Conservation (phyloP, 495 filamentous ascomycete species). For the Cenococcum geophilum region DNA sequence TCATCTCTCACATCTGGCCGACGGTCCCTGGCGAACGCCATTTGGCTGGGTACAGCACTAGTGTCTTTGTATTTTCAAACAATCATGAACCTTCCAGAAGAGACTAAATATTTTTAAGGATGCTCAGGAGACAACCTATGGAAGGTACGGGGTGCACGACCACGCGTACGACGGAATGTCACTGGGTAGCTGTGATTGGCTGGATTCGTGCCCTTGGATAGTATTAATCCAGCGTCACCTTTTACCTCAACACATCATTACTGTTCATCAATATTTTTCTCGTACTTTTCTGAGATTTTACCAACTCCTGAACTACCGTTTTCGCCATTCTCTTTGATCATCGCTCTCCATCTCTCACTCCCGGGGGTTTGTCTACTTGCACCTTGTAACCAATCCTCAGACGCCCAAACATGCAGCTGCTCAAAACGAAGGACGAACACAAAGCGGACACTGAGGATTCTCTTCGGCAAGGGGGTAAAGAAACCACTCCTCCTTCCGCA, state of each 20-base stretch:
- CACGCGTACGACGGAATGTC: background rate
- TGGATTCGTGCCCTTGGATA: background rate
- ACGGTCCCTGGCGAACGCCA: too few species aligned
- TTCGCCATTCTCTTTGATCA: background rate
- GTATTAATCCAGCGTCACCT: background rate
- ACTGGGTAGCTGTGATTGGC: background rate
- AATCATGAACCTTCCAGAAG: background rate
- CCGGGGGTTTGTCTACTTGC: background rate
- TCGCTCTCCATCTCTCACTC: background rate
- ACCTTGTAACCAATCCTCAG: background rate
- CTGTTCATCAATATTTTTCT: background rate
- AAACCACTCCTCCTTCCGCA: background rate
- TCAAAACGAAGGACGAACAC: background rate
- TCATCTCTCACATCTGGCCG: background rate
- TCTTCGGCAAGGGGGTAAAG: background rate
- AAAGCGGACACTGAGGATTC: background rate
- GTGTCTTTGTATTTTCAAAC: background rate
- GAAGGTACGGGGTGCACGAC: background rate
- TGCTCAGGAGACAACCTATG: background rate
- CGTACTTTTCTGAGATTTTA: background rate
- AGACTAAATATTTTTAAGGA: background rate
- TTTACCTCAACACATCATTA: background rate
- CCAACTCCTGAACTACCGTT: background rate
- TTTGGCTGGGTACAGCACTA: background rate
- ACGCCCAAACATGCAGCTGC: background rate